phyloP scores from a whole-genome alignment of 2,329 filamentous ascomycete genomes.

The Phaeomoniella chlamydospora region DNA sequence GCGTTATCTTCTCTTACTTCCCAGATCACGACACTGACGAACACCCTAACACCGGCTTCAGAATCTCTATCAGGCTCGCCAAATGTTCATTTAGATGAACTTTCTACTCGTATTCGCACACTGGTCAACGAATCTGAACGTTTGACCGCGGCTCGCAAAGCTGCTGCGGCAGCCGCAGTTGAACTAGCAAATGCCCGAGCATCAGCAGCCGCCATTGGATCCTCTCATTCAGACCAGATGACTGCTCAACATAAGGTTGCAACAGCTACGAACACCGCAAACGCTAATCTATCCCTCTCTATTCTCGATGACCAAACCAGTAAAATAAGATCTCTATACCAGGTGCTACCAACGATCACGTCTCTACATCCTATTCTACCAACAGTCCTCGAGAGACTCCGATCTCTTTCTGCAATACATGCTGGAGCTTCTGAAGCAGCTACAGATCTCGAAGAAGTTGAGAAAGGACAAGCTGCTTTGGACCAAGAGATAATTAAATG shows the following conservation, averaged over 20 bases:
- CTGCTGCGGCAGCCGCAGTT: constrained; percentile 14
- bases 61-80: constrained; percentile 16
- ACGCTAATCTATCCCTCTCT: constrained; percentile 4
- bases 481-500: constrained; percentile 72
- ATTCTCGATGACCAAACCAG: constrained; percentile 53
- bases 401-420: constrained; percentile 73
- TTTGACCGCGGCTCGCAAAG: constrained; percentile 25
- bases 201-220: constrained; percentile 33
- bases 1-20: constrained; percentile 68
- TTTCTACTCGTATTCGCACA: constrained; percentile 26
- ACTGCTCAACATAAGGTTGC: constrained; percentile 16
- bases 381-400: constrained; percentile 67
- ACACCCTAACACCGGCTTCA: constrained; percentile 21
- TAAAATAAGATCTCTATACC: constrained; percentile 86
- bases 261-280: constrained; percentile 16
- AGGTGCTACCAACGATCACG: constrained; percentile 77
- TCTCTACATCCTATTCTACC: constrained; percentile 73
- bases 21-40: constrained; percentile 60
- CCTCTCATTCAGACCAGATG: constrained; percentile 21
- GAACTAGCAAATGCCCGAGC: constrained; percentile 25
- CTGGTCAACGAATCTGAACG: constrained; percentile 29
- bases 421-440: constrained; percentile 72
- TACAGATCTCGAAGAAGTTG: constrained; percentile 61
- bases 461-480: constrained; percentile 70
- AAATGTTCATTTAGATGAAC: constrained; percentile 26